These are phyloP conservation scores for Aspergillus sp. DNA, from an alignment of 2,329 filamentous ascomycete species.

Conservation along the genomic window DNA sequence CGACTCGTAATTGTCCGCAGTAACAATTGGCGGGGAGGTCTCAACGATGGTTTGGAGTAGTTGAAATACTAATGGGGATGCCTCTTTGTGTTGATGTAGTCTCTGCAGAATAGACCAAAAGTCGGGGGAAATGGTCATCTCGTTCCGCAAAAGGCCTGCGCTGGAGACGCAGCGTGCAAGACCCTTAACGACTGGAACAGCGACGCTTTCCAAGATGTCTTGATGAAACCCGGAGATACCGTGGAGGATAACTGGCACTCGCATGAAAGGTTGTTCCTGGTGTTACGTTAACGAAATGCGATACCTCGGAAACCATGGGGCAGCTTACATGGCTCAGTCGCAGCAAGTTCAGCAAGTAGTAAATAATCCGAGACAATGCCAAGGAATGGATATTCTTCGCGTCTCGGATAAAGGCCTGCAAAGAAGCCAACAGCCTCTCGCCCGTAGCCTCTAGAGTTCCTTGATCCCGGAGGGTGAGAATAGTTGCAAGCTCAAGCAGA, in stretches of 20 bases:
- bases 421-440: slow-evolving; percentile 72
- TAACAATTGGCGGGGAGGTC: slow-evolving; percentile 74
- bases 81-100: slow-evolving; percentile 67
- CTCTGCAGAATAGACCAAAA: slow-evolving; percentile 90
- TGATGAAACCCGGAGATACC: slow-evolving; percentile 84
- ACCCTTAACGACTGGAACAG: slow-evolving; percentile 73
- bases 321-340: slow-evolving; percentile 76
- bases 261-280: slow-evolving; percentile 84
- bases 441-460: slow-evolving; percentile 72
- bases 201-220: slow-evolving; percentile 71
- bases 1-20: slow-evolving; percentile 92
- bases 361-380: slow-evolving; percentile 78
- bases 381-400: slow-evolving; percentile 75
- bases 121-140: slow-evolving; percentile 93
- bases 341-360: slow-evolving; percentile 80
- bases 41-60: slow-evolving; percentile 79
- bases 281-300: slow-evolving; percentile 12
- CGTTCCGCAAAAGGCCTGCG: slow-evolving; percentile 75
- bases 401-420: slow-evolving; percentile 82
- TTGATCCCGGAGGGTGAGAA: slow-evolving; percentile 73
- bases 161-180: slow-evolving; percentile 76
- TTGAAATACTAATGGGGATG: slow-evolving; percentile 76
- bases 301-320: neutral
- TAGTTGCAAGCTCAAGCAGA: slow-evolving; percentile 84
- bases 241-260: slow-evolving; percentile 87